These are phyloP conservation scores for Tremellales sp. DNA, from an alignment of 1,284 basidiomycete species.

Conservation along the genomic window DNA sequence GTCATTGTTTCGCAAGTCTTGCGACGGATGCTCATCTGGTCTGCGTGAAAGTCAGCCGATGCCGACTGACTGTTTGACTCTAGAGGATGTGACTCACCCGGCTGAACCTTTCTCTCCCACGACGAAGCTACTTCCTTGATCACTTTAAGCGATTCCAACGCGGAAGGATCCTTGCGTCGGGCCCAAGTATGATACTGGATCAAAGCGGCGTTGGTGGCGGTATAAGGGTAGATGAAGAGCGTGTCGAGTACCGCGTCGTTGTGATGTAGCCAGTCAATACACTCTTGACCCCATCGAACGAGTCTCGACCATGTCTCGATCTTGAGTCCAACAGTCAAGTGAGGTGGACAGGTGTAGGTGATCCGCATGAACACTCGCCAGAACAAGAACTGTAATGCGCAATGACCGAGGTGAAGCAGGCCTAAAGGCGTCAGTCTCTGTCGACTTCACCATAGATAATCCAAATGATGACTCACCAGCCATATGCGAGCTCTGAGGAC, in stretches of 20 bases:
- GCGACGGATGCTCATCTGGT: slow-evolving; percentile 85
- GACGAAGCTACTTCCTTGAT: slow-evolving; percentile 74
- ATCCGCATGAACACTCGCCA: slow-evolving; percentile 95
- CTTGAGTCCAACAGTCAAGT: slow-evolving; percentile 77
- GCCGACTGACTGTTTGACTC: no score
- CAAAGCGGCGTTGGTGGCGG: slow-evolving; percentile 82
- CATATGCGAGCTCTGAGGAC: slow-evolving; percentile 56
- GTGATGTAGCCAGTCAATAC: slow-evolving; percentile 82
- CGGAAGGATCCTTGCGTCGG: slow-evolving; percentile 67
- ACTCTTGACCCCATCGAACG: slow-evolving; percentile 66
- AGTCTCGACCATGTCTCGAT: slow-evolving; percentile 73
- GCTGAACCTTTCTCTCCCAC: slow-evolving; percentile 64
- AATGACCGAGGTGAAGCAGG: slow-evolving; percentile 75
- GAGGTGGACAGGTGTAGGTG: slow-evolving; percentile 76
- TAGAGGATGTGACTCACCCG: slow-evolving; percentile 22
- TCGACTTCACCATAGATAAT: not conserved
- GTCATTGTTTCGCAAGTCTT: slow-evolving; percentile 79
- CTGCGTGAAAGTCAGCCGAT: slow-evolving; percentile 55
- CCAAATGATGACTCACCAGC: slow-evolving; percentile 40
- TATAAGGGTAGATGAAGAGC: slow-evolving; percentile 79
- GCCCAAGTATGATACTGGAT: slow-evolving; percentile 95
- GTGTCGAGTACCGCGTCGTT: slow-evolving; percentile 80
- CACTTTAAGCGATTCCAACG: slow-evolving; percentile 68
- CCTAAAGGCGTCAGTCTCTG: slow-evolving; percentile 54
- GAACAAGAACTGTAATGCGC: slow-evolving; percentile 69